Evolutionary conservation across 2,329 filamentous ascomycete species (phyloP).

Genomic region (Aspergillus tubingensis): DNA sequence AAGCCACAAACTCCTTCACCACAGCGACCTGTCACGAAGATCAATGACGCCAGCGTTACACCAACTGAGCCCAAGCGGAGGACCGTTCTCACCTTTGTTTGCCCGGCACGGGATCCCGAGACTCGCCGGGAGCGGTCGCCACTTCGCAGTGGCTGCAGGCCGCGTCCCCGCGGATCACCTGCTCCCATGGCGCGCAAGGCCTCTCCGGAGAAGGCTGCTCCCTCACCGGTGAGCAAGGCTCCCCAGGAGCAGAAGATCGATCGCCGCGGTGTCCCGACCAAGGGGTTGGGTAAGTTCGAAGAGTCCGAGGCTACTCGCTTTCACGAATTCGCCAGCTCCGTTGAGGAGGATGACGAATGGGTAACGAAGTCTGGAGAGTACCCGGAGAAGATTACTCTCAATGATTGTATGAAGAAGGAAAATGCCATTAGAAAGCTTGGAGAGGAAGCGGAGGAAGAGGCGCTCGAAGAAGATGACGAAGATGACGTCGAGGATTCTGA

Average conservation of each 20-base stretch:
- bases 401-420: constrained; percentile 87
- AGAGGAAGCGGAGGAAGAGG: constrained; percentile 90
- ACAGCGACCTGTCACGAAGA: constrained; percentile 28
- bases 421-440: constrained; percentile 82
- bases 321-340: constrained; percentile 87
- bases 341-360: constrained; percentile 86
- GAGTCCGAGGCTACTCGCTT: constrained; percentile 58
- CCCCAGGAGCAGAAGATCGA: constrained; percentile 13
- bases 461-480: constrained; percentile 68
- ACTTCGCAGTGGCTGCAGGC: constrained; percentile 26
- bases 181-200: constrained; percentile 39
- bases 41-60: constrained; percentile 16
- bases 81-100: constrained; percentile 51
- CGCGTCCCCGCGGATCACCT: constrained; percentile 43
- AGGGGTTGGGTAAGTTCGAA: constrained; percentile 43
- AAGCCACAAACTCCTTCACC: constrained; percentile 32
- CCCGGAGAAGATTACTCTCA: constrained; percentile 75
- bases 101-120: constrained; percentile 41
- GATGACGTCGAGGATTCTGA: constrained; percentile 59
- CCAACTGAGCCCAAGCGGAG: constrained; percentile 43
- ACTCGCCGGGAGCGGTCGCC: constrained; percentile 31
- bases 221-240: constrained; percentile 8
- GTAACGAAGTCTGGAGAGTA: constrained; percentile 69
- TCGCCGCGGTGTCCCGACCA: constrained; percentile 34
- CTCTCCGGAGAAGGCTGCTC: constrained; percentile 21